Evolutionary conservation across 139 green algal genomes (phyloP), one percentile per base, ranked within the genome.

Genomic region (Chlorella vulgaris): DNA sequence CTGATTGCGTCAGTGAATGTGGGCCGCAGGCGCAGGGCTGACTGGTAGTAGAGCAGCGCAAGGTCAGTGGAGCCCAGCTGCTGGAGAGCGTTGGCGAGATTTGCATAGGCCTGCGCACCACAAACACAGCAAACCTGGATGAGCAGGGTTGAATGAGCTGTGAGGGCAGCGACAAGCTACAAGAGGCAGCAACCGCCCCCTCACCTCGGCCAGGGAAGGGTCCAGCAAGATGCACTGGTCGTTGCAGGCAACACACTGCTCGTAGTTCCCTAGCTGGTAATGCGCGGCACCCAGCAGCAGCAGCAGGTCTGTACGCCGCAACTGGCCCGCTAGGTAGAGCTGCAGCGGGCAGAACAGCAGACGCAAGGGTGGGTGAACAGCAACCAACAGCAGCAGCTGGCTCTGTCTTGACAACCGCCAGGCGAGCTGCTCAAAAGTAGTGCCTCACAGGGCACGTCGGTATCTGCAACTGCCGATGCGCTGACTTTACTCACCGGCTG

Each of bases 31-130:
- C 88, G 86, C 73, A 96, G 83, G 0, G 93, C 92, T 24, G 86
- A 91, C 84, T 92, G 86, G 70, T 97, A 98, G 80, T 97, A 97
- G 1, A 94, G 84, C 29, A 97, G 89, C 0, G 94, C 93, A 81
- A 96, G 91, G 86, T 97, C 93, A 5, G 92, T 80, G 58, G 91
- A 85, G 28, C 94, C 92, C 8, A 91, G 85, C 86, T 94, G 90
- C 82, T 94, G 90, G 83, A 97, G 85, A 22, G 89, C 90, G 76
- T 94, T 96, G 36, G 88, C 93, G 58, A 97, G 75, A 61, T 95
- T 96, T 40, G 92, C 85, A 75, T 91, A 84, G 1, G 89, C 89
- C 79, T 92, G 84, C 31, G n/a, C n/a, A n/a, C n/a, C n/a, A n/a
- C n/a, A n/a, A n/a, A n/a, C n/a, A n/a, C n/a, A n/a, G n/a, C n/a